Conservation (phyloP, 176 grass and related monocot genomes). For the Avena insularis region DNA sequence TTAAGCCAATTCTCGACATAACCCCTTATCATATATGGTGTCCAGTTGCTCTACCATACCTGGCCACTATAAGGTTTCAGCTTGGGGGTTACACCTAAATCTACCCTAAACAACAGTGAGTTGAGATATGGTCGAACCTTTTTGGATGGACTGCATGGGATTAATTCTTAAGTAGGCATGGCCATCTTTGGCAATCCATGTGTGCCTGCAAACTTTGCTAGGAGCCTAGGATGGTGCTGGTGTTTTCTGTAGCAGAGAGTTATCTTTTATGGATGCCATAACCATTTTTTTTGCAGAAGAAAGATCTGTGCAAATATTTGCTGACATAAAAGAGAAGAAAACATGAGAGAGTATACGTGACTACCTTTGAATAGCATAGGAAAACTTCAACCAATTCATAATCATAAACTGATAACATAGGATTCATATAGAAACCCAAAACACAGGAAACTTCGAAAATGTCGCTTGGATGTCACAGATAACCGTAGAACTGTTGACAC, state of each 20-base stretch:
- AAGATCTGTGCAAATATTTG: neutral
- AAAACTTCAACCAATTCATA: neutral
- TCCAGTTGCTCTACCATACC: conserved; percentile 2
- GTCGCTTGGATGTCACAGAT: neutral
- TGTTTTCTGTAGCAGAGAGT: conserved; percentile 16
- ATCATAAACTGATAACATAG: neutral
- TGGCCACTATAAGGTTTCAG: neutral
- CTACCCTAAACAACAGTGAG: conserved; percentile 27
- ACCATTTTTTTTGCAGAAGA: conserved; percentile 14
- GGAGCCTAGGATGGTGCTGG: neutral
- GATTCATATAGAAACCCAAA: neutral
- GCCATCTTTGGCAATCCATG: conserved; percentile 22
- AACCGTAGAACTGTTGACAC: conserved; percentile 3
- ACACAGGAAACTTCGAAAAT: neutral
- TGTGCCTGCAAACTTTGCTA: conserved; percentile 8
- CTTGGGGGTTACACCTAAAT: conserved; percentile 1
- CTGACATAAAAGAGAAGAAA: neutral
- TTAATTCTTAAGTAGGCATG: conserved; percentile 17
- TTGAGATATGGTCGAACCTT: conserved; percentile 23
- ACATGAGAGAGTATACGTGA: conserved; percentile 6
- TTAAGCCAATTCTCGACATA: conserved; percentile 11
- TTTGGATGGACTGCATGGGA: conserved; percentile 22
- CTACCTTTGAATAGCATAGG: neutral
- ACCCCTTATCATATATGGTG: neutral
- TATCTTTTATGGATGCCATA: conserved; percentile 15